phyloP scores from a whole-genome alignment of 495 filamentous ascomycete genomes.

The Hypoxylon lienhwacheense region DNA sequence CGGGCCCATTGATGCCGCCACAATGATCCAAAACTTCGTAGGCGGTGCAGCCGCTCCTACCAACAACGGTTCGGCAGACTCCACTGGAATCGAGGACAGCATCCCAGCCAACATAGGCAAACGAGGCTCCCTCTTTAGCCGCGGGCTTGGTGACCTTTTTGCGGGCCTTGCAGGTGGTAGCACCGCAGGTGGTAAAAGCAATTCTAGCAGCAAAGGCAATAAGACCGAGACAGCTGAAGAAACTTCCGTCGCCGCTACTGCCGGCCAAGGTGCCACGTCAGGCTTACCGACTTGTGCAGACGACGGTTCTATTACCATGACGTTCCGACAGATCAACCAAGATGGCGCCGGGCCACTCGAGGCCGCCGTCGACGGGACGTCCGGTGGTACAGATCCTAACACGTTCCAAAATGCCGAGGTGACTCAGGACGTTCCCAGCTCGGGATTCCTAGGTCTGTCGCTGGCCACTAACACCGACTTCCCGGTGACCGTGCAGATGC shows the following conservation, averaged over 20 bases:
- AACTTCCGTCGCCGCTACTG: slow-evolving; percentile 46
- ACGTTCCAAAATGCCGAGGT: slow-evolving; percentile 60
- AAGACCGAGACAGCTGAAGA: slow-evolving; percentile 45
- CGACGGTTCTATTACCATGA: slow-evolving; percentile 60
- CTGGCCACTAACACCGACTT: slow-evolving; percentile 56
- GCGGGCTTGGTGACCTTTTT: slow-evolving; percentile 20
- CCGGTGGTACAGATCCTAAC: slow-evolving; percentile 54
- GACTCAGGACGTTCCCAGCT: slow-evolving; percentile 60
- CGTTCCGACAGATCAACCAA: slow-evolving; percentile 56
- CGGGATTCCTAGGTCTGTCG: slow-evolving; percentile 53
- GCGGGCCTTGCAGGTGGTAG: slow-evolving; percentile 24
- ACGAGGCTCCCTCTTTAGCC: slow-evolving; percentile 10
- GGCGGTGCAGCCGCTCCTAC: slow-evolving; percentile 40
- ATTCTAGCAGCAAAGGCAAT: slow-evolving; percentile 33
- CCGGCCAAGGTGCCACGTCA: slow-evolving; percentile 44
- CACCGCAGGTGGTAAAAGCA: not conserved
- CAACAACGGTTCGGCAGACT: slow-evolving; percentile 40
- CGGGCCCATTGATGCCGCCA: slow-evolving; percentile 55
- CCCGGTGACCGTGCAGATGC: slow-evolving; percentile 60
- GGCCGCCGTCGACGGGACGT: slow-evolving; percentile 56
- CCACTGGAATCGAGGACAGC: slow-evolving; percentile 42
- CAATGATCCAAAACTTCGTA: slow-evolving; percentile 52
- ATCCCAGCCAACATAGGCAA: slow-evolving; percentile 23
- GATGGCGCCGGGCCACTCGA: slow-evolving; percentile 55
- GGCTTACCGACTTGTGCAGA: slow-evolving; percentile 58